A percentile compares a stretch with the other conserved stretches of the same genome.
Conservation (phyloP, 768 basidiomycete species). For the Crassisporium funariophilum region DNA sequence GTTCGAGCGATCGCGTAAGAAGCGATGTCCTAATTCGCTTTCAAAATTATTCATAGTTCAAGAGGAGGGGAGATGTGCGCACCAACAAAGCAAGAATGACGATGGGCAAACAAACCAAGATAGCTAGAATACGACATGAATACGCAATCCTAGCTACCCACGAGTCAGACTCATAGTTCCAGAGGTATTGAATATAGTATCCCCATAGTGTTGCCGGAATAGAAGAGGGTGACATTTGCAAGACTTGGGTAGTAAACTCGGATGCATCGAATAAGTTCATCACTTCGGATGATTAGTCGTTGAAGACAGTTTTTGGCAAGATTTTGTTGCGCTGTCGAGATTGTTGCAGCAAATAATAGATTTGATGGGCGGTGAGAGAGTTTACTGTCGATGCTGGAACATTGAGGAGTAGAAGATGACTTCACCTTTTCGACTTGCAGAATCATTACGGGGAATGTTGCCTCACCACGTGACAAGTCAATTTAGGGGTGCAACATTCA, state of each 20-base stretch:
- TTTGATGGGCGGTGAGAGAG: too few species aligned
- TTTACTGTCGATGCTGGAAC: too few species aligned
- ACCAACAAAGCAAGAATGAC: constrained; percentile 58
- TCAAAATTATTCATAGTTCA: constrained; percentile 10
- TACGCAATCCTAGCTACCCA: constrained; percentile 70
- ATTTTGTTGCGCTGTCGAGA: too few species aligned
- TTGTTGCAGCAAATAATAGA: too few species aligned
- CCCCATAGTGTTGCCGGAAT: constrained; percentile 54
- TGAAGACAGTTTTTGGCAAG: too few species aligned
- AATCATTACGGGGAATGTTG: too few species aligned
- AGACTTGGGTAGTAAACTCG: constrained; percentile 30
- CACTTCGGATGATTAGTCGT: background rate
- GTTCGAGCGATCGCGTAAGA: constrained; percentile 85
- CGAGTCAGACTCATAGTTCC: constrained; percentile 63
- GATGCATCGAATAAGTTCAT: constrained; percentile 39
- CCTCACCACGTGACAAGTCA: too few species aligned
- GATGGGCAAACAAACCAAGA: constrained; percentile 64
- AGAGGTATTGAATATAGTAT: constrained; percentile 62
- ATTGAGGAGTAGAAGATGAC: too few species aligned
- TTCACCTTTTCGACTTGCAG: too few species aligned
- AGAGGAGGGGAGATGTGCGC: constrained; percentile 28
- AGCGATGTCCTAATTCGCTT: constrained; percentile 66
- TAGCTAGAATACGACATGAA: constrained; percentile 64
- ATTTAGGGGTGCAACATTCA: too few species aligned
- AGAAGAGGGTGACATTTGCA: constrained; percentile 33